Percentiles rank a stretch among this genome's conserved stretches.
Evolutionary conservation across 2,329 filamentous ascomycete species (phyloP).

Genomic region (Xylaria sp.): DNA sequence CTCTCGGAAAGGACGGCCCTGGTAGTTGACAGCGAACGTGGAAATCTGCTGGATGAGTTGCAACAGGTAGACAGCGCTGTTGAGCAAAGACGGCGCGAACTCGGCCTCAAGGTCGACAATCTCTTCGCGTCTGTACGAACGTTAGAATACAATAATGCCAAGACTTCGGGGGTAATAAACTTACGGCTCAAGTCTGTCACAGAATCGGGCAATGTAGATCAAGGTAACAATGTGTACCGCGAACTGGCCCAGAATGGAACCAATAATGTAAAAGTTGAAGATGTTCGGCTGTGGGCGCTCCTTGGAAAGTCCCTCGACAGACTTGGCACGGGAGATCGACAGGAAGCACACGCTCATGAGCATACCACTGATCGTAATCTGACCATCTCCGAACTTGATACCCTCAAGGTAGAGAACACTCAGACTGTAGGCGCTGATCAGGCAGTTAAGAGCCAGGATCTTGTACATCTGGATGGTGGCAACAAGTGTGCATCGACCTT

Average conservation of each 20-base stretch:
- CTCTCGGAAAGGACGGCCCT: slow-evolving; percentile 95
- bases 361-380: slow-evolving; percentile 98
- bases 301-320: slow-evolving; percentile 91
- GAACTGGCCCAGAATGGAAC: slow-evolving; percentile 94
- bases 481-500: slow-evolving; percentile 94
- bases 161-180: slow-evolving; percentile 26
- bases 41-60: slow-evolving; percentile 99
- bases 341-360: slow-evolving; percentile 99
- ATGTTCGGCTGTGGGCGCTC: slow-evolving; percentile 98
- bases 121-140: slow-evolving; percentile 40
- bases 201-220: slow-evolving; percentile 88
- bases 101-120: slow-evolving; percentile 89
- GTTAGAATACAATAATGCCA: neutral
- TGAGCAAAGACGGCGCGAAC: slow-evolving; percentile 87
- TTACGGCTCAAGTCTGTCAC: slow-evolving; percentile 79
- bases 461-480: slow-evolving; percentile 99
- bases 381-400: slow-evolving; percentile 97
- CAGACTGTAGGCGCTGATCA: slow-evolving; percentile 96
- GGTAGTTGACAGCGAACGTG: slow-evolving; percentile 99
- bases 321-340: slow-evolving; percentile 94
- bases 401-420: slow-evolving; percentile 95
- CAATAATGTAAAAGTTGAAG: slow-evolving; percentile 98
- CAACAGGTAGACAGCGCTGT: slow-evolving; percentile 93
- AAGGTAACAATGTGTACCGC: slow-evolving; percentile 90
- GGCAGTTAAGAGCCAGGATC: slow-evolving; percentile 93